Percentiles rank a stretch among this genome's conserved stretches.
phyloP scores from a whole-genome alignment of 192 early-diverging fungal genomes.

The Backusella luteola region DNA sequence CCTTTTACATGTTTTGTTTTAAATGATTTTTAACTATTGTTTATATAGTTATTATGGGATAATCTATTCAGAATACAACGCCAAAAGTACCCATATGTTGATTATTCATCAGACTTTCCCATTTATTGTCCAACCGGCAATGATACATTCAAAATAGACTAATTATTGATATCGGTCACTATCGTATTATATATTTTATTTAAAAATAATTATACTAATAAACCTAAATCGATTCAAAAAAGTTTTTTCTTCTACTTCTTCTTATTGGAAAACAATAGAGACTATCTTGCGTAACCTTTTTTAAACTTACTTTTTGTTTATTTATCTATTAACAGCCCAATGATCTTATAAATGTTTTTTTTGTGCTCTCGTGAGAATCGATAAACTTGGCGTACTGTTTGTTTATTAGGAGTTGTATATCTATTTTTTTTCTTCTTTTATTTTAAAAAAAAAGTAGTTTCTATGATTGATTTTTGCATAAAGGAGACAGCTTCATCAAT shows the following conservation, averaged over 20 bases:
- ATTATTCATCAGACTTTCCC: neutral
- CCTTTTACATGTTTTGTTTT: neutral
- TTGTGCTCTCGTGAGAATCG: neutral
- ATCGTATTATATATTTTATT: neutral
- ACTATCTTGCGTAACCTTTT: neutral
- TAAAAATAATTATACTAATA: slow-evolving; percentile 5
- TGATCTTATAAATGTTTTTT: neutral
- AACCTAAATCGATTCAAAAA: neutral
- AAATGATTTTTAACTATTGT: neutral
- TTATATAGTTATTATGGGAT: neutral
- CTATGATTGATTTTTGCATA: neutral
- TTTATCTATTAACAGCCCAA: neutral
- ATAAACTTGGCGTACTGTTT: neutral
- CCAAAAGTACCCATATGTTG: neutral
- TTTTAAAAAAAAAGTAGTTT: neutral
- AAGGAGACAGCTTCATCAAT: neutral
- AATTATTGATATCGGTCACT: neutral
- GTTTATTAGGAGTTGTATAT: neutral
- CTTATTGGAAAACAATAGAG: neutral
- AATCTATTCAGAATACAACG: neutral
- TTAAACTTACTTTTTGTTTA: neutral
- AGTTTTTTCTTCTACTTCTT: neutral
- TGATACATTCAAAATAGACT: slow-evolving; percentile 6
- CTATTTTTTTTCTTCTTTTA: too few species aligned
- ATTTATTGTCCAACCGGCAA: slow-evolving; percentile 1